Percentiles rank a stretch among this genome's conserved stretches.
These are phyloP conservation scores for Yamadazyma sp. DNA, from an alignment of 1,139 yeast genomes.

Conservation along the genomic window DNA sequence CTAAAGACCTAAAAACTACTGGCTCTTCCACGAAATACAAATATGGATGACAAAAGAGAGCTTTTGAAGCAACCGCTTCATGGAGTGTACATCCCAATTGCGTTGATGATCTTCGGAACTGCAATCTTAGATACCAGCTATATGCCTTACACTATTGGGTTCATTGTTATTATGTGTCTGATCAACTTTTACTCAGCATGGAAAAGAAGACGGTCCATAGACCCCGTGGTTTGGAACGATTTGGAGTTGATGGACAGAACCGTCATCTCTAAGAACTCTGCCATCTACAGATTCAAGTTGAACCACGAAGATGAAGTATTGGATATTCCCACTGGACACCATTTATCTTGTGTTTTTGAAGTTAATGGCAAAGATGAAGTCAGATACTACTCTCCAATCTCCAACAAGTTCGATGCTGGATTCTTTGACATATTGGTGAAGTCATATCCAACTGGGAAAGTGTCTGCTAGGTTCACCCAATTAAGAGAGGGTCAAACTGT, in stretches of 20 bases:
- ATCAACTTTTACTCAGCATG: conserved; percentile 51
- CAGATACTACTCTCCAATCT: conserved; percentile 74
- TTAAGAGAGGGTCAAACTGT: conserved; percentile 65
- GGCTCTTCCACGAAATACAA: neutral
- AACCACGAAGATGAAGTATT: conserved; percentile 59
- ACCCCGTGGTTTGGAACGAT: conserved; percentile 55
- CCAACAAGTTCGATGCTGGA: conserved; percentile 67
- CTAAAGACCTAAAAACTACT: neutral
- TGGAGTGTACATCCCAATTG: conserved; percentile 69
- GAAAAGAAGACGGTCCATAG: conserved; percentile 47
- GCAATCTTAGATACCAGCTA: conserved; percentile 52
- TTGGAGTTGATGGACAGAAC: conserved; percentile 74
- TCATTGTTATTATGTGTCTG: conserved; percentile 47
- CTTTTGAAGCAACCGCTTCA: conserved; percentile 65
- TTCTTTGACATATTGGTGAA: conserved; percentile 74
- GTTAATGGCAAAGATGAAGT: conserved; percentile 62
- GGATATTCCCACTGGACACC: conserved; percentile 72
- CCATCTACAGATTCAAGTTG: conserved; percentile 71
- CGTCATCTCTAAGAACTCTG: conserved; percentile 63
- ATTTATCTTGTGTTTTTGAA: conserved; percentile 59
- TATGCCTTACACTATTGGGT: conserved; percentile 49
- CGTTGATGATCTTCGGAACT: conserved; percentile 61
- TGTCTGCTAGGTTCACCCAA: conserved; percentile 63
- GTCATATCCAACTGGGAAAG: conserved; percentile 68
- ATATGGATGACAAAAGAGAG: conserved; percentile 48